phyloP scores from a whole-genome alignment of 2,329 filamentous ascomycete species.

The Alternaria dauci region DNA sequence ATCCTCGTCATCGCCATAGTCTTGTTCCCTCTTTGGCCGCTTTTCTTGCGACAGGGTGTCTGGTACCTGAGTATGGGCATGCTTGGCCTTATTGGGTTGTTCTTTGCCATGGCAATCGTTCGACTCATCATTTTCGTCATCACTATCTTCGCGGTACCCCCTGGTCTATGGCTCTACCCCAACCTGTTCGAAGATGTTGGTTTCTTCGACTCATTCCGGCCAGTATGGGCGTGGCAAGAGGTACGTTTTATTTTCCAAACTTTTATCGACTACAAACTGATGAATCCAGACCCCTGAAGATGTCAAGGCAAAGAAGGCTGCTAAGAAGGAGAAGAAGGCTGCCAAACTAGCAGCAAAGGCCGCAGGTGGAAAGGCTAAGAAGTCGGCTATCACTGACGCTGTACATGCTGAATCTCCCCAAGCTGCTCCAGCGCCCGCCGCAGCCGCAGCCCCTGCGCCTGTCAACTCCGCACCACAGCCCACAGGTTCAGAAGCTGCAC shows the following conservation, averaged over 20 bases:
- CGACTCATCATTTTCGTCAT: slow-evolving; percentile 91
- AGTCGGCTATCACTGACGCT: slow-evolving; percentile 40
- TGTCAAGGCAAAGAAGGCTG: slow-evolving; percentile 55
- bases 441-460: slow-evolving; percentile 18
- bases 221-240: slow-evolving; percentile 98
- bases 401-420: slow-evolving; percentile 30
- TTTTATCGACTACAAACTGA: slow-evolving; percentile 1
- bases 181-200: slow-evolving; percentile 99
- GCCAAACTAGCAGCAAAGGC: slow-evolving; percentile 44
- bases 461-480: slow-evolving; percentile 39
- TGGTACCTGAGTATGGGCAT: slow-evolving; percentile 98
- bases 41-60: slow-evolving; percentile 88
- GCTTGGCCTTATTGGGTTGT: slow-evolving; percentile 86
- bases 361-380: slow-evolving; percentile 43
- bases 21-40: slow-evolving; percentile 95
- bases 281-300: slow-evolving; percentile 50
- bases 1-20: slow-evolving; percentile 86
- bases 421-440: neutral
- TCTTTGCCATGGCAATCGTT: slow-evolving; percentile 98
- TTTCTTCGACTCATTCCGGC: slow-evolving; percentile 96
- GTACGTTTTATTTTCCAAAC: slow-evolving; percentile 55
- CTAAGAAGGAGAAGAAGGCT: slow-evolving; percentile 51
- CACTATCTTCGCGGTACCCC: slow-evolving; percentile 83
- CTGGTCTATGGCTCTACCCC: slow-evolving; percentile 97
- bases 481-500: slow-evolving; percentile 38